Base-by-base conservation (phyloP, 1,284 basidiomycete species). In the Bondarzewia mesenterica region DNA sequence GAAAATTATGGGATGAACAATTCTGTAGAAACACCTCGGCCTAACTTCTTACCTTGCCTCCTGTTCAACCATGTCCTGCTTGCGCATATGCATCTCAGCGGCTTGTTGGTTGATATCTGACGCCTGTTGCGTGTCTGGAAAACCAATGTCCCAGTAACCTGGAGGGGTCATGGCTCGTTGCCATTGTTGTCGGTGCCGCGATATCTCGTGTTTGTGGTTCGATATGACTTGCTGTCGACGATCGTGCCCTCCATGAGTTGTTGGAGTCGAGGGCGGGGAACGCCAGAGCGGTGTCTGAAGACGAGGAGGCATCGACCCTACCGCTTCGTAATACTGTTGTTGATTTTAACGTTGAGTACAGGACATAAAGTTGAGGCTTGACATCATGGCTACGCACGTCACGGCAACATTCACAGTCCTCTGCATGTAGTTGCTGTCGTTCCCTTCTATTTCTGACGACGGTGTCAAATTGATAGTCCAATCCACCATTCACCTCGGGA, bases 81-180 rank as follows among this genome's bases (percentile, higher is more conserved):
- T 87, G 59, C 75, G 69, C 55, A 68, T 68, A 59, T 89, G 83
- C 72, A 86, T 84, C 53, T 80, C 74, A 54, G 72, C 74, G 3
- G 91, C 92, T 50, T 69, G 67, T 49, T 70, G 69, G 61, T 94
- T 94, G 54, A 93, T 88, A 44, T 73, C 73, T 38, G 70, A 72
- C 15, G 82, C 84, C 57, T 87, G 77, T 63, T 93, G 91, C 2
- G 93, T 93, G 53, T 74, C 72, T 1, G 93, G 93, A 60, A 96
- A 94, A 1, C 84, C 88, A 48, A 94, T 92, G 53, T 85, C 73
- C 89, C 89, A 91, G 63, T 88, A 94, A 20, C 80, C 82, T 1
- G 90, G 91, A 15, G 93, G 93, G 0, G 91, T 93, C 40, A 71
- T 74, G 1, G 82, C 72, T 40, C 80, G 74, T 26, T 74, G 72